Evolutionary conservation across 2,329 filamentous ascomycete species (phyloP).

Genomic region (Monilinia laxa): DNA sequence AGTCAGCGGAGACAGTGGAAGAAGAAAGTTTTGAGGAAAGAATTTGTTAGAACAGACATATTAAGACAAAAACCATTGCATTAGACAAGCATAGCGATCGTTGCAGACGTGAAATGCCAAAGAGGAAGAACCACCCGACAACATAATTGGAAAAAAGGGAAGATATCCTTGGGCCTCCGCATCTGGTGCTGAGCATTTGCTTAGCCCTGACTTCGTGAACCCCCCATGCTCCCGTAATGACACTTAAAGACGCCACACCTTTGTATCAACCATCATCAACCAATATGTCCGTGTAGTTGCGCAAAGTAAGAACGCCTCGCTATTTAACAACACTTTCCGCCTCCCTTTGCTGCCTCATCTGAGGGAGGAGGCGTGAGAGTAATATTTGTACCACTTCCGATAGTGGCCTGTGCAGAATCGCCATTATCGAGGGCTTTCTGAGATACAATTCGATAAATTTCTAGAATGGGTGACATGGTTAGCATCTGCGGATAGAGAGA

Average conservation of each 20-base stretch:
- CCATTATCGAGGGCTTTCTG: conserved; percentile 94
- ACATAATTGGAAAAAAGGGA: conserved; percentile 25
- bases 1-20: conserved; percentile 26
- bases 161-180: conserved; percentile 23
- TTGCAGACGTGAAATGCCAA: conserved; percentile 33
- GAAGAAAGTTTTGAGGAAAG: conserved; percentile 26
- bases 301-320: conserved; percentile 24
- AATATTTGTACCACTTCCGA: conserved; percentile 78
- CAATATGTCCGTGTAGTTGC: conserved; percentile 27
- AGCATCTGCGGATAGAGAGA: conserved; percentile 14
- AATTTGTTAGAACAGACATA: conserved; percentile 19
- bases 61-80: conserved; percentile 25
- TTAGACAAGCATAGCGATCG: conserved; percentile 31
- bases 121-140: conserved; percentile 28
- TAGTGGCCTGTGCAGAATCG: conserved; percentile 75
- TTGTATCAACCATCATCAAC: conserved; percentile 33
- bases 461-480: conserved; percentile 48
- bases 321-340: conserved; percentile 71
- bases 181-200: conserved; percentile 24
- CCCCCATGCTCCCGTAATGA: conserved; percentile 29
- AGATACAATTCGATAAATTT: conserved; percentile 99
- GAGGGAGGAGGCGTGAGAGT: conserved; percentile 84
- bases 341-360: conserved; percentile 69
- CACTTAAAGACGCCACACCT: conserved; percentile 29
- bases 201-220: conserved; percentile 26